phyloP scores from a whole-genome alignment of 495 filamentous ascomycete genomes.

The Cercophora newfieldiana region DNA sequence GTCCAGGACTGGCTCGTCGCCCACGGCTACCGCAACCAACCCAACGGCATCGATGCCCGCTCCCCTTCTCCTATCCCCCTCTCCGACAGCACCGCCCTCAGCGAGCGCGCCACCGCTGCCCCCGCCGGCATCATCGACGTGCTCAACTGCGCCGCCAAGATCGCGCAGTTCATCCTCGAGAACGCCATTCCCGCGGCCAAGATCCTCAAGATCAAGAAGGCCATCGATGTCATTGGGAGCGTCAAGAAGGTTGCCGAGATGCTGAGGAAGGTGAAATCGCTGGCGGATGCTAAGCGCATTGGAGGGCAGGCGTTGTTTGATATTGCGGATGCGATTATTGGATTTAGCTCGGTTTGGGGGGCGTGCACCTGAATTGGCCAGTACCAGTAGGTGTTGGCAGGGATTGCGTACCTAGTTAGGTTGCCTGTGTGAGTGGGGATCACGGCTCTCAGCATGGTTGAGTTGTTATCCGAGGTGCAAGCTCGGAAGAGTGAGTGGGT shows the following conservation, averaged over 20 bases:
- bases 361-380: no score
- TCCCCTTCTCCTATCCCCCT: background rate
- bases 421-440: no score
- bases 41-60: background rate
- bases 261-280: background rate
- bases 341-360: slow-evolving; percentile 4
- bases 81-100: background rate
- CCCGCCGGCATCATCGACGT: slow-evolving; percentile 2
- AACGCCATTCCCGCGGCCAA: slow-evolving; percentile 1
- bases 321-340: slow-evolving; percentile 10
- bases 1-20: slow-evolving; percentile 1
- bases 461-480: no score
- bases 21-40: slow-evolving; percentile 1
- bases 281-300: background rate
- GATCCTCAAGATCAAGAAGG: slow-evolving; percentile 8
- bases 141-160: slow-evolving; percentile 4
- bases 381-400: no score
- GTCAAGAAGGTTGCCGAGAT: slow-evolving; percentile 6
- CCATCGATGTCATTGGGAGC: background rate
- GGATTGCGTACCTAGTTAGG: no score
- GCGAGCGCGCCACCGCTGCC: background rate
- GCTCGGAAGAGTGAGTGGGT: no score
- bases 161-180: background rate
- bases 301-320: slow-evolving; percentile 3
- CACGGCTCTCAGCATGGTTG: no score